phyloP scores from a whole-genome alignment of 2,329 filamentous ascomycete species.

The Pestalotiopsis sp. region DNA sequence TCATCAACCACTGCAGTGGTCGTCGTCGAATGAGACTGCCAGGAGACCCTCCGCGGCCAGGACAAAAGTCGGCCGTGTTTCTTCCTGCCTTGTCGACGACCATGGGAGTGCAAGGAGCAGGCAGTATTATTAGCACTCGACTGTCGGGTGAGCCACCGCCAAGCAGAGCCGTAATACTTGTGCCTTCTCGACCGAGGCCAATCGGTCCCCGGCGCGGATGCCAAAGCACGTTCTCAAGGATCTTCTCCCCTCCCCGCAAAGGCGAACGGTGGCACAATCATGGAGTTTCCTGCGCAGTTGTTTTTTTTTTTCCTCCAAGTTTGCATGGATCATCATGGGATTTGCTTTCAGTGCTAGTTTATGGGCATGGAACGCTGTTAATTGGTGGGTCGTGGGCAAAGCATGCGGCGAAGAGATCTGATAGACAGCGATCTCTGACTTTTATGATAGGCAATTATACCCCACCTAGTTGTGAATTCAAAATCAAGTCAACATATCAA shows the following conservation, averaged over 20 bases:
- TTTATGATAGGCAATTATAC: conserved; percentile 49
- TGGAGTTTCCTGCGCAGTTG: not conserved
- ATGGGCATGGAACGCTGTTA: conserved; percentile 20
- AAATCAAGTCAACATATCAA: conserved; percentile 69
- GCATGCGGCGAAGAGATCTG: not conserved
- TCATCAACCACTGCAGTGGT: not conserved
- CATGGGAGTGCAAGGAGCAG: not conserved
- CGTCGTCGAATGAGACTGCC: not conserved
- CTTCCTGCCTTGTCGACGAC: not conserved
- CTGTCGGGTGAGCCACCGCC: not conserved
- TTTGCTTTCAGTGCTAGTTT: conserved; percentile 24
- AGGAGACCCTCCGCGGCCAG: not conserved
- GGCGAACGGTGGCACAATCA: not conserved
- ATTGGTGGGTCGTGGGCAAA: conserved; percentile 21
- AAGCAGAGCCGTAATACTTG: not conserved
- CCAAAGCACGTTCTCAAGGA: not conserved
- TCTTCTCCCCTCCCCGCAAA: not conserved
- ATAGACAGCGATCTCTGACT: conserved; percentile 15
- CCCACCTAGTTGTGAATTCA: conserved; percentile 64
- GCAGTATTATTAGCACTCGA: not conserved
- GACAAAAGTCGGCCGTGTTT: not conserved
- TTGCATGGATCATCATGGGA: conserved; percentile 20
- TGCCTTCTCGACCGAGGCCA: not conserved
- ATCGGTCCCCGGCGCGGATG: not conserved
- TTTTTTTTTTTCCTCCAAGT: not conserved